A percentile compares a stretch with the other conserved stretches of the same genome.
Conservation (phyloP, 2,329 filamentous ascomycete species). For the Volutella citrinella region DNA sequence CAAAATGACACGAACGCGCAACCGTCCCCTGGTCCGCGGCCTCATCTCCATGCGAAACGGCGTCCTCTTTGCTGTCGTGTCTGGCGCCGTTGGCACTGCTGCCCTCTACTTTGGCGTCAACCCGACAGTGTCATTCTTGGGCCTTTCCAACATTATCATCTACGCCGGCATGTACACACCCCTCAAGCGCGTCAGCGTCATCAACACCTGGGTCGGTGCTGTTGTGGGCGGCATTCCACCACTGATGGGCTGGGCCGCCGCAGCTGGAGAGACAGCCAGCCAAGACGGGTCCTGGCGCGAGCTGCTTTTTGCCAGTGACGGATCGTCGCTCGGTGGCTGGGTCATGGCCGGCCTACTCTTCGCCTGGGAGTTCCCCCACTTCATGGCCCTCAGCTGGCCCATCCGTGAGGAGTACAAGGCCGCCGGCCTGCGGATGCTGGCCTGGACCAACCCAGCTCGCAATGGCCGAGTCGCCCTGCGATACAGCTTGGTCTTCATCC, state of each 20-base stretch:
- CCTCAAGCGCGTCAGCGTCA: slow-evolving; percentile 77
- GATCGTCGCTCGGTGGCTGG: slow-evolving; percentile 75
- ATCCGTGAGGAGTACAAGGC: slow-evolving; percentile 86
- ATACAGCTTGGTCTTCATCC: slow-evolving; percentile 83
- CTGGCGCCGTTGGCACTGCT: slow-evolving; percentile 65
- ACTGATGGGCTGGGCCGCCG: slow-evolving; percentile 96
- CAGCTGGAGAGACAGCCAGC: slow-evolving; percentile 81
- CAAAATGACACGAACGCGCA: slow-evolving; percentile 89
- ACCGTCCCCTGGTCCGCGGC: slow-evolving; percentile 80
- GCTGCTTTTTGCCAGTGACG: slow-evolving; percentile 65
- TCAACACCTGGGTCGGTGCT: slow-evolving; percentile 95
- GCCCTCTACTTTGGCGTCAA: slow-evolving; percentile 89
- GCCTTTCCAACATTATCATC: slow-evolving; percentile 78
- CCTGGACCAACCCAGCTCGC: slow-evolving; percentile 80
- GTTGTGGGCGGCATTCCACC: slow-evolving; percentile 91
- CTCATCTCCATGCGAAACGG: slow-evolving; percentile 72
- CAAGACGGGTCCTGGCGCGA: slow-evolving; percentile 74
- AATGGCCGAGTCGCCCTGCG: slow-evolving; percentile 85
- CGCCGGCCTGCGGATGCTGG: slow-evolving; percentile 69
- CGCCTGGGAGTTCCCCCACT: slow-evolving; percentile 97
- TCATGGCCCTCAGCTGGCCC: slow-evolving; percentile 87
- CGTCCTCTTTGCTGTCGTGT: slow-evolving; percentile 72
- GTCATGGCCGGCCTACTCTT: slow-evolving; percentile 80
- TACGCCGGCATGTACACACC: slow-evolving; percentile 94
- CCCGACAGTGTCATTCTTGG: slow-evolving; percentile 84